phyloP scores from a whole-genome alignment of 305 asterid genomes.

The Fraxinus platypoda region DNA sequence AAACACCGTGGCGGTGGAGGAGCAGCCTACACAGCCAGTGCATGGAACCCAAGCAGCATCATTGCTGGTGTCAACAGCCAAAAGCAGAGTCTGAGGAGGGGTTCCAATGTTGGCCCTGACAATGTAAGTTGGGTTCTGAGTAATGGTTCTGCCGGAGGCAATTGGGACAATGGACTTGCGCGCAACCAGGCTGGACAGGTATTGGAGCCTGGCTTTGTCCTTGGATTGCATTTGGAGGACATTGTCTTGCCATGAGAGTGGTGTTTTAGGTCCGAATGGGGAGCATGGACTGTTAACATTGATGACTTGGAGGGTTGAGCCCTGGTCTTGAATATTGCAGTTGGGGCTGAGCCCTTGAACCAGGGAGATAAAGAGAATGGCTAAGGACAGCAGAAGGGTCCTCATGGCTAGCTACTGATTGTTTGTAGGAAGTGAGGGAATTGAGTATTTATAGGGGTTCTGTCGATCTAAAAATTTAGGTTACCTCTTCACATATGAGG shows the following conservation, averaged over 20 bases:
- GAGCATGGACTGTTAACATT: slow-evolving; percentile 75
- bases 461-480: not conserved
- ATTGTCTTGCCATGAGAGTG: slow-evolving; percentile 57
- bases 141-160: slow-evolving; percentile 67
- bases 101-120: slow-evolving; percentile 67
- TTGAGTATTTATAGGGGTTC: slow-evolving; percentile 22
- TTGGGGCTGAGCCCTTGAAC: slow-evolving; percentile 33
- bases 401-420: slow-evolving; percentile 15
- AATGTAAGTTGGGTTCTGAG: slow-evolving; percentile 78
- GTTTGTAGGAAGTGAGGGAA: slow-evolving; percentile 9
- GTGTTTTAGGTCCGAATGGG: slow-evolving; percentile 43
- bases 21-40: slow-evolving; percentile 69
- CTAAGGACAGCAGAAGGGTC: not conserved
- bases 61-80: slow-evolving; percentile 82
- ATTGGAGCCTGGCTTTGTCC: slow-evolving; percentile 57
- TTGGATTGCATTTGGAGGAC: slow-evolving; percentile 68
- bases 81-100: slow-evolving; percentile 59
- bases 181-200: slow-evolving; percentile 65
- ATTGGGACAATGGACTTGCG: slow-evolving; percentile 62
- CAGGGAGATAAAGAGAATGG: slow-evolving; percentile 21
- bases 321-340: slow-evolving; percentile 36
- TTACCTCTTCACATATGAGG: not conserved
- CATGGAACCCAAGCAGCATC: slow-evolving; percentile 84
- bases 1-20: slow-evolving; percentile 39
- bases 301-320: slow-evolving; percentile 53